Conservation (phyloP, 768 basidiomycete genomes). For the Dacryopinax primogenitus region DNA sequence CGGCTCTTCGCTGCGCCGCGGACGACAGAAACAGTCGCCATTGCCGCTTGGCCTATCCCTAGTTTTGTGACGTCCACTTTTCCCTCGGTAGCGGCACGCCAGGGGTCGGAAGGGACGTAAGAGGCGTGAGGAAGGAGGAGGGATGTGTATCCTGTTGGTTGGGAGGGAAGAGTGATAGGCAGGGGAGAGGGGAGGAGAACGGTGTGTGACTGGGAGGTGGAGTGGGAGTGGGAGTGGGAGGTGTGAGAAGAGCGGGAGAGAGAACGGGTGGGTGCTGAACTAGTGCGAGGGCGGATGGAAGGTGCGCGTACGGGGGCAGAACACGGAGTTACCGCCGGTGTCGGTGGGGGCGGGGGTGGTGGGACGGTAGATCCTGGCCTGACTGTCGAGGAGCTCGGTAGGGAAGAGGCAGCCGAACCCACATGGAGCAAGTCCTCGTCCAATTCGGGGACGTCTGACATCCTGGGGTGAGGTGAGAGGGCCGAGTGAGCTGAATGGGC, state of each 20-base stretch:
- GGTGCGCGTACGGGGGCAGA: neutral
- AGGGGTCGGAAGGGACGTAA: slow-evolving; percentile 30
- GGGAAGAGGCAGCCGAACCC: neutral
- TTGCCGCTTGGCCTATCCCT: slow-evolving; percentile 73
- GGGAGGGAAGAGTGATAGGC: slow-evolving; percentile 16
- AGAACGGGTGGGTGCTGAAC: slow-evolving; percentile 11
- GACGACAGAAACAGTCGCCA: slow-evolving; percentile 55
- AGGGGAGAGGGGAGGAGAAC: slow-evolving; percentile 27
- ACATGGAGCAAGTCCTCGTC: neutral
- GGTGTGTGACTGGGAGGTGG: slow-evolving; percentile 18
- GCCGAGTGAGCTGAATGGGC: neutral
- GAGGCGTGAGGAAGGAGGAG: slow-evolving; percentile 37
- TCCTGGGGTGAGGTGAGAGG: neutral
- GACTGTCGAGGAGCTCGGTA: neutral
- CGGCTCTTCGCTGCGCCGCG: slow-evolving; percentile 16
- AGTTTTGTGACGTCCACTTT: slow-evolving; percentile 55
- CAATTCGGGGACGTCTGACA: neutral
- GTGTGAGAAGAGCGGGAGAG: slow-evolving; percentile 20
- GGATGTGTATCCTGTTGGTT: slow-evolving; percentile 29
- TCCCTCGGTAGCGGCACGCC: slow-evolving; percentile 12
- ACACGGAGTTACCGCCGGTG: neutral
- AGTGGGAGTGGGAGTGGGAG: slow-evolving; percentile 14
- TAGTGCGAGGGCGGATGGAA: neutral
- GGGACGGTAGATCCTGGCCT: neutral
- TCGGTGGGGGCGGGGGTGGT: neutral